Evolutionary conservation across 768 basidiomycete species (phyloP).

Genomic region (Saitozyma podzolica): DNA sequence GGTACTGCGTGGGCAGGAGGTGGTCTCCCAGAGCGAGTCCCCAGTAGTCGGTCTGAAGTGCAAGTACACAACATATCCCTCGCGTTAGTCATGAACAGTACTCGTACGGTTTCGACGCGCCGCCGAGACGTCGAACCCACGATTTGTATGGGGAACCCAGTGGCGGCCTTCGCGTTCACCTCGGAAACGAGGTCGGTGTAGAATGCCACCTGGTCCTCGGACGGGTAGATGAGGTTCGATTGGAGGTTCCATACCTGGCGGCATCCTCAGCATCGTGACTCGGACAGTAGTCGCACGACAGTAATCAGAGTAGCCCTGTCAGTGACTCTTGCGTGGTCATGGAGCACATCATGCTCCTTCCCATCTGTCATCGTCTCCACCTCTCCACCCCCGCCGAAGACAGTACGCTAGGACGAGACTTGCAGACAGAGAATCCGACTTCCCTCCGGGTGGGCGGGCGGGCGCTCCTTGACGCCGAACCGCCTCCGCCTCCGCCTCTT

Average conservation of each 20-base stretch:
- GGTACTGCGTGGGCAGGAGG: conserved; percentile 48
- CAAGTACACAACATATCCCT: no score
- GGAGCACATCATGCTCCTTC: no score
- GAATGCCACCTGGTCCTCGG: conserved; percentile 43
- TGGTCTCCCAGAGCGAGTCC: conserved; percentile 47
- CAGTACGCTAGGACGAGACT: no score
- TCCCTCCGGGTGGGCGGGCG: no score
- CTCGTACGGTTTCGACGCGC: no score
- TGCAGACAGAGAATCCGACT: no score
- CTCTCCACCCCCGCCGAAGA: no score
- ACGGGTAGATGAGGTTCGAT: conserved; percentile 49
- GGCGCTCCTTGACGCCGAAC: no score
- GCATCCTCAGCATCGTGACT: neutral
- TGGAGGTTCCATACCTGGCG: conserved; percentile 48
- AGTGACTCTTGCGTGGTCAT: no score
- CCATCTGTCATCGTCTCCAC: no score
- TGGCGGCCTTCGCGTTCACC: conserved; percentile 40
- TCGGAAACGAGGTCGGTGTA: conserved; percentile 47
- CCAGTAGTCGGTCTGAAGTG: conserved; percentile 52
- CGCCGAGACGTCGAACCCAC: conserved; percentile 8
- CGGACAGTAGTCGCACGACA: neutral
- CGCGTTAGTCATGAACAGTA: neutral
- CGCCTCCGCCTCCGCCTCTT: no score
- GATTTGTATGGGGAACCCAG: conserved; percentile 48
- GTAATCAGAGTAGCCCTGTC: no score